Base-by-base conservation (phyloP, 176 grass and related monocot species). In the Eleusine coracana region DNA sequence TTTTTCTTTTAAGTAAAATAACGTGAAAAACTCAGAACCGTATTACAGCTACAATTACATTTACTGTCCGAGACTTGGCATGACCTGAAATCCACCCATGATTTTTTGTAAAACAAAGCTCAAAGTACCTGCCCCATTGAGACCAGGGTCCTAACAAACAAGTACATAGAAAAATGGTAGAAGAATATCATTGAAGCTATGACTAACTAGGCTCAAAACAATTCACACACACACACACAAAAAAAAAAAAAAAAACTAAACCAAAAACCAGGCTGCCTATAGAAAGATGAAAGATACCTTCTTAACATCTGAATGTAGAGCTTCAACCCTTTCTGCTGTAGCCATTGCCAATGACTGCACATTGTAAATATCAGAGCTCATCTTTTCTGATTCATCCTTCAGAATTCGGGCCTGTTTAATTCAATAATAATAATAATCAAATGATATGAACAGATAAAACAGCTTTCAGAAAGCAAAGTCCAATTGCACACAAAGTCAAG, bases 251-350 rank as follows among this genome's bases (percentile, higher is more conserved):
- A 46, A 11, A 46, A 14, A 31, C 27, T 64, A 5, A 64, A 64
- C 60, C 25, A 28, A 62, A 28, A 27, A 28, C n/a, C 8, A 5
- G 13, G 18, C 49, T 84, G 68, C 31, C 31, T 34, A 74, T 49
- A 51, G 50, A 87, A 23, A 82, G 28, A 59, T 86, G 59, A 61
- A 71, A 54, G 28, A 59, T 86, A 89, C 88, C 88, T 77, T 85
- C 25, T 89, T 77, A 28, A 82, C 10, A 77, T 81, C 78, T 77
- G 72, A 82, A 81, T 72, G 78, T 55, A 89, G 66, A 89, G 28
- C 72, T 58, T 72, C 66, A 2, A 89, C 66, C 40, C 49, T 81
- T 49, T 82, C 80, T 9, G 62, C 39, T n/a, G 83, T 77, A 29
- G 77, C 66, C 28, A 86, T 86, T 45, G 66, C 72, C 67, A 89